A percentile compares a stretch with the other conserved stretches of the same genome.
phyloP scores from a whole-genome alignment of 2,329 filamentous ascomycete species.

The Colletotrichum acutatum region DNA sequence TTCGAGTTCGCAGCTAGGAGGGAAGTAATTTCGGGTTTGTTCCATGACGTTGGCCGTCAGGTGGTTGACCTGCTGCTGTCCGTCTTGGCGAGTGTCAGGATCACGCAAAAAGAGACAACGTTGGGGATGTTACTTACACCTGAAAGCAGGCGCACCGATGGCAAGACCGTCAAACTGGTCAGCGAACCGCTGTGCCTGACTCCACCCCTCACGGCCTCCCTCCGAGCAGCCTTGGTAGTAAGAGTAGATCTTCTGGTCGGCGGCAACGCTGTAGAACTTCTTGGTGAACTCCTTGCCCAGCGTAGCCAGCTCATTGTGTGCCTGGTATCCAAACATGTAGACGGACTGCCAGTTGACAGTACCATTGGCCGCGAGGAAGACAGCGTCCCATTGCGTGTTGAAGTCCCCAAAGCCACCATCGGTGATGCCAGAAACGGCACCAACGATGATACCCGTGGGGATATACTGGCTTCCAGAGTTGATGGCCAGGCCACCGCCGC shows the following conservation, averaged over 20 bases:
- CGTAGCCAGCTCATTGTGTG: constrained; percentile 11
- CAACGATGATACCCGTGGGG: constrained; percentile 55
- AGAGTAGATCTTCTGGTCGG: constrained; percentile 50
- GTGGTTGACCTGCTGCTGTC: constrained; percentile 58
- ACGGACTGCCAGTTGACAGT: constrained; percentile 27
- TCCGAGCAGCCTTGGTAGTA: constrained; percentile 68
- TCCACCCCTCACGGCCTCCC: constrained; percentile 60
- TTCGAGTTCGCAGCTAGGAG: constrained; percentile 38
- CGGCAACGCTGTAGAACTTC: constrained; percentile 55
- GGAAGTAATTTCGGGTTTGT: constrained; percentile 41
- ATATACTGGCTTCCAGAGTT: constrained; percentile 46
- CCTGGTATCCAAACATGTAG: constrained; percentile 26
- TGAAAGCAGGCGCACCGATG: constrained; percentile 58
- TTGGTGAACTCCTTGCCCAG: constrained; percentile 59
- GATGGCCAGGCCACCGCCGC: constrained; percentile 59
- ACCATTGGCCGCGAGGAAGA: constrained; percentile 48
- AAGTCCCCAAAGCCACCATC: constrained; percentile 63
- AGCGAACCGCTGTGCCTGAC: constrained; percentile 62
- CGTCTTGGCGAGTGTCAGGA: constrained; percentile 40
- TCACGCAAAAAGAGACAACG: fast-evolving
- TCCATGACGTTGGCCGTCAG: constrained; percentile 52
- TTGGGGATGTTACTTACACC: constrained; percentile 34
- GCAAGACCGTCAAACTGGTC: constrained; percentile 59
- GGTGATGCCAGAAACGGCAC: constrained; percentile 59
- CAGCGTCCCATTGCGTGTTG: constrained; percentile 48